Conservation (phyloP, 2,329 filamentous ascomycete species). For the Mycosphaerelloides madeirae region DNA sequence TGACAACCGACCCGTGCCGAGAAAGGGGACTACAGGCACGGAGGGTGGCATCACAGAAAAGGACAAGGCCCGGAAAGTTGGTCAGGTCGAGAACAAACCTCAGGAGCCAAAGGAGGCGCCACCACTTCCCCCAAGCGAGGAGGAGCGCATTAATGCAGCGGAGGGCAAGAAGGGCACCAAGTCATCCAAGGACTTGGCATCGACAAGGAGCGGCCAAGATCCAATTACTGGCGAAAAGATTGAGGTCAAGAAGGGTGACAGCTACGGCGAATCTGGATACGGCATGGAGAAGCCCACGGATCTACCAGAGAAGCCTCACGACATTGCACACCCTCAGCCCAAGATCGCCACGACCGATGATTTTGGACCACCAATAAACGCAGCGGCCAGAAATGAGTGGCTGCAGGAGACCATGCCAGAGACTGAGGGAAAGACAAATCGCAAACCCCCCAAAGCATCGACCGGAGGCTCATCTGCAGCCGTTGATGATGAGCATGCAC, state of each 20-base stretch:
- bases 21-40: constrained; percentile 81
- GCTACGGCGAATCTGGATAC: constrained; percentile 23
- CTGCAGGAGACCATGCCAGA: constrained; percentile 37
- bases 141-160: constrained; percentile 55
- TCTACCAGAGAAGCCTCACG: constrained; percentile 72
- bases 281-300: constrained; percentile 49
- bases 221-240: constrained; percentile 18
- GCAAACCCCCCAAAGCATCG: constrained; percentile 30
- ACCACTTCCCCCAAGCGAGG: constrained; percentile 74
- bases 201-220: constrained; percentile 36
- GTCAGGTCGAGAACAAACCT: constrained; percentile 66
- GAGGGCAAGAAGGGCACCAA: constrained; percentile 30
- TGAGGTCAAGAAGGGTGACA: constrained; percentile 23
- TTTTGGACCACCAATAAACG: constrained; percentile 22
- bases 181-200: constrained; percentile 24
- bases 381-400: constrained; percentile 21
- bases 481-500: constrained; percentile 13
- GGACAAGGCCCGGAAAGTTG: constrained; percentile 66
- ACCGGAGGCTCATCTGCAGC: constrained; percentile 11
- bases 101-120: constrained; percentile 81
- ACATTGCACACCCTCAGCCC: constrained; percentile 66
- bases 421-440: constrained; percentile 32
- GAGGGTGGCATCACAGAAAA: constrained; percentile 88
- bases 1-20: constrained; percentile 67
- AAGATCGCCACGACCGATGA: constrained; percentile 29